A percentile compares a stretch with the other conserved stretches of the same genome.
These are phyloP conservation scores for Skeletonema menzelii DNA, from an alignment of 108 stramenopile genomes.

Conservation along the genomic window DNA sequence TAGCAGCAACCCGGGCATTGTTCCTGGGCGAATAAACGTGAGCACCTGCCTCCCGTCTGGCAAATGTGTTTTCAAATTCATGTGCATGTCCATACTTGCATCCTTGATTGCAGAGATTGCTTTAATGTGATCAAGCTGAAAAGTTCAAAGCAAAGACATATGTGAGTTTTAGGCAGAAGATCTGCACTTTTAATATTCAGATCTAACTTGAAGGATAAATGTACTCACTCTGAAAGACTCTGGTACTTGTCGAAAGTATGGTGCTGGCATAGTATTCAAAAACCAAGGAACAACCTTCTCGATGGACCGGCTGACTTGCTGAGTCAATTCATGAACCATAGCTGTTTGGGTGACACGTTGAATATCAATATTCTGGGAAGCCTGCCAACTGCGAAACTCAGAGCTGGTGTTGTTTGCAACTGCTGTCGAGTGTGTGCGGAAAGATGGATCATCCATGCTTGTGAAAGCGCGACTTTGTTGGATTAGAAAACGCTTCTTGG, in stretches of 20 bases:
- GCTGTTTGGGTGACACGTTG: conserved; percentile 78
- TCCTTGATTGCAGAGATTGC: conserved; percentile 91
- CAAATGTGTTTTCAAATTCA: conserved; percentile 79
- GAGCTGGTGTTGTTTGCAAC: background rate
- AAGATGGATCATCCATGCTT: background rate
- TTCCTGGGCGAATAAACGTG: conserved; percentile 89
- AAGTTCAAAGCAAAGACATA: background rate
- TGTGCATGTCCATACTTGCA: conserved; percentile 71
- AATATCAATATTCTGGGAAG: conserved; percentile 74
- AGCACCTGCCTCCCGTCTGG: conserved; percentile 64
- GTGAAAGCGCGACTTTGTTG: conserved; percentile 14
- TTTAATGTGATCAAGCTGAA: conserved; percentile 95
- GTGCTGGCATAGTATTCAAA: conserved; percentile 90
- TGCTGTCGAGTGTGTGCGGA: conserved; percentile 15
- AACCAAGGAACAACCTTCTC: conserved; percentile 95
- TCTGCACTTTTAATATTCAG: background rate
- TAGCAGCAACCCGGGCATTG: conserved; percentile 74
- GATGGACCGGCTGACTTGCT: conserved; percentile 68
- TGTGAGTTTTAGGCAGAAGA: background rate
- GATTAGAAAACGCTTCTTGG: conserved; percentile 3
- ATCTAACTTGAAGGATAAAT: background rate
- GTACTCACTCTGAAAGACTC: conserved; percentile 55
- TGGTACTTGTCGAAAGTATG: conserved; percentile 91
- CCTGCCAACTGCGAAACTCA: conserved; percentile 61
- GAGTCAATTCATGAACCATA: conserved; percentile 82